A percentile compares a stretch with the other conserved stretches of the same genome.
phyloP scores from a whole-genome alignment of 192 early-diverging fungal genomes.

The Linnemannia hyalina region DNA sequence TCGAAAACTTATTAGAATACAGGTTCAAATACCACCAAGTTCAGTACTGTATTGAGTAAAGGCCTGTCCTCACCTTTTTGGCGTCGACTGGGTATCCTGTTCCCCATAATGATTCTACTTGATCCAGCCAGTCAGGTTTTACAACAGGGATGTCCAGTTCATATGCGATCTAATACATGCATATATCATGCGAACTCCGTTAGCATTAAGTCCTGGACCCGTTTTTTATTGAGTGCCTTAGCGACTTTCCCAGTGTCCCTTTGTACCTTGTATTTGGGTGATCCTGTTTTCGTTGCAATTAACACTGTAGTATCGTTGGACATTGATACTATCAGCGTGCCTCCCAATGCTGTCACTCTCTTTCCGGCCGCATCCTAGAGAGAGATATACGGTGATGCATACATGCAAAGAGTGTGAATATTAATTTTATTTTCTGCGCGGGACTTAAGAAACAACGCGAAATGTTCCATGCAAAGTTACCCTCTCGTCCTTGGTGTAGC shows the following conservation, averaged over 20 bases:
- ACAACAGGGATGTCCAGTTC: constrained; percentile 27
- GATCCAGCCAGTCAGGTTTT: constrained; percentile 16
- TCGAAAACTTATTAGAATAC: background rate
- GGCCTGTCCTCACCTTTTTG: constrained; percentile 15
- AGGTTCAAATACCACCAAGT: background rate
- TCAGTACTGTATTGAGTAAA: background rate
- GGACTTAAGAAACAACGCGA: background rate
- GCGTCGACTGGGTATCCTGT: constrained; percentile 16
- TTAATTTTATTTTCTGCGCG: constrained; percentile 1
- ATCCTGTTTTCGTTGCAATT: constrained; percentile 18
- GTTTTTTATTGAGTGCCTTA: background rate
- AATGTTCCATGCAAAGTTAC: background rate
- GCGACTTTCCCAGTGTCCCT: background rate
- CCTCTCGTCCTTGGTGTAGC: background rate
- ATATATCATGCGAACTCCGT: background rate
- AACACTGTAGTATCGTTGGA: constrained; percentile 28
- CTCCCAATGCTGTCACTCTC: constrained; percentile 26
- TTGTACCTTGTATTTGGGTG: constrained; percentile 40
- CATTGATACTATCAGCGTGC: constrained; percentile 14
- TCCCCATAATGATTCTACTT: constrained; percentile 14
- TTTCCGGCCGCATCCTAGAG: constrained; percentile 14
- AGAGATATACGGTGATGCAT: background rate
- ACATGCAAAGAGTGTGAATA: background rate
- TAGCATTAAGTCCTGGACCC: background rate
- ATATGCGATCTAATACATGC: constrained; percentile 20